Conservation (phyloP, 176 grass and related monocot species). For the Pontederia crassipes region DNA sequence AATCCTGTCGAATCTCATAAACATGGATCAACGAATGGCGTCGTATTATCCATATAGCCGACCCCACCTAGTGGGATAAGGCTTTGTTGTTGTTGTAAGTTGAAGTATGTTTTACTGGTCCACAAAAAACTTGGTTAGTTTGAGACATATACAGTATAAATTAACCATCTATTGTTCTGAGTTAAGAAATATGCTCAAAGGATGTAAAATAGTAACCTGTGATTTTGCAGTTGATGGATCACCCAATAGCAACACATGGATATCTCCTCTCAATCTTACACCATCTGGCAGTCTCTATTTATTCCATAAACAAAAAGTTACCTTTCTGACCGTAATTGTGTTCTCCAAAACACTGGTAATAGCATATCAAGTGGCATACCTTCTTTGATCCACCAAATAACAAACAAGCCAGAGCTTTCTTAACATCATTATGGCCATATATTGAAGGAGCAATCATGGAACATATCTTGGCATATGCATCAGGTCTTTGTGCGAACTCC, state of each 20-base stretch:
- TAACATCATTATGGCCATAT: constrained; percentile 80
- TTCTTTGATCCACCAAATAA: constrained; percentile 87
- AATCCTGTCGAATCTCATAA: too few species aligned
- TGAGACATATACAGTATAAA: too few species aligned
- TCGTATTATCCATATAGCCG: too few species aligned
- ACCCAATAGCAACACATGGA: constrained; percentile 88
- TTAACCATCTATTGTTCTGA: too few species aligned
- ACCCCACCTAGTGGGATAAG: too few species aligned
- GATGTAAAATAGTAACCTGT: constrained; percentile 39
- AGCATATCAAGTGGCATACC: constrained; percentile 20
- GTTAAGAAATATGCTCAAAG: too few species aligned
- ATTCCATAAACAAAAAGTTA: background rate
- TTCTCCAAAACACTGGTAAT: background rate
- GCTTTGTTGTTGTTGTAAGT: too few species aligned
- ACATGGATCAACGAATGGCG: too few species aligned
- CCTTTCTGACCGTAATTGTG: background rate
- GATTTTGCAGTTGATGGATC: constrained; percentile 99
- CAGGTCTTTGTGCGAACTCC: constrained; percentile 93
- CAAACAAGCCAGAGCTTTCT: constrained; percentile 93
- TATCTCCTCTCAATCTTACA: constrained; percentile 80
- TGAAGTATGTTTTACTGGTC: too few species aligned
- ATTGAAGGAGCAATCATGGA: constrained; percentile 89
- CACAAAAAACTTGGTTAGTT: too few species aligned
- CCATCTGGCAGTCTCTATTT: constrained; percentile 82
- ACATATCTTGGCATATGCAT: constrained; percentile 75